Evolutionary conservation across 768 basidiomycete genomes (phyloP).

Genomic region (Pisolithus orientalis): DNA sequence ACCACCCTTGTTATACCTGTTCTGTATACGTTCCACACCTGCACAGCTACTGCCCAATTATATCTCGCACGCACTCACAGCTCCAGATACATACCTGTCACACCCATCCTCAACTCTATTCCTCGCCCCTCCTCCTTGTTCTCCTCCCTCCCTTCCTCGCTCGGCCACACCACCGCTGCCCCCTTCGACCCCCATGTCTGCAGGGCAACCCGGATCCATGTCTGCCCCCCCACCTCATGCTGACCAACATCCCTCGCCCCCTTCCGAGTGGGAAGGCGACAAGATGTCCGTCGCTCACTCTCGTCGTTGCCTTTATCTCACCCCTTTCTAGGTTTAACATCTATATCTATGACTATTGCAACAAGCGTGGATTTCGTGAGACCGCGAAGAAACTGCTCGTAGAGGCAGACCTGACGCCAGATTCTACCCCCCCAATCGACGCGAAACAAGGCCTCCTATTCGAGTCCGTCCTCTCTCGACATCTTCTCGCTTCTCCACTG

Average conservation of each 20-base stretch:
- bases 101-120: constrained; percentile 1
- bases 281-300: constrained; percentile 53
- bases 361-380: constrained; percentile 69
- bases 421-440: constrained; percentile 71
- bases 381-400: constrained; percentile 60
- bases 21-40: background rate
- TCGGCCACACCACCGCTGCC: background rate
- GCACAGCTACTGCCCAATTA: constrained; percentile 8
- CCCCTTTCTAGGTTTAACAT: constrained; percentile 68
- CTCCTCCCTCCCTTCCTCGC: background rate
- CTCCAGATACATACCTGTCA: constrained; percentile 5
- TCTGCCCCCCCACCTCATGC: constrained; percentile 2
- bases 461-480: constrained; percentile 45
- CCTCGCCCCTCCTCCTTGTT: constrained; percentile 2
- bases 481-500: background rate
- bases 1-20: constrained; percentile 5
- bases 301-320: background rate
- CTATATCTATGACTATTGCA: constrained; percentile 83
- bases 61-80: constrained; percentile 10
- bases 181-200: constrained; percentile 2
- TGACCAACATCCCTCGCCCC: constrained; percentile 11
- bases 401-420: constrained; percentile 61
- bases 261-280: constrained; percentile 69
- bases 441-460: constrained; percentile 79
- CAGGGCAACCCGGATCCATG: constrained; percentile 22